phyloP scores from a whole-genome alignment of 345 rosid genomes.

The Hibiscus mutabilis region DNA sequence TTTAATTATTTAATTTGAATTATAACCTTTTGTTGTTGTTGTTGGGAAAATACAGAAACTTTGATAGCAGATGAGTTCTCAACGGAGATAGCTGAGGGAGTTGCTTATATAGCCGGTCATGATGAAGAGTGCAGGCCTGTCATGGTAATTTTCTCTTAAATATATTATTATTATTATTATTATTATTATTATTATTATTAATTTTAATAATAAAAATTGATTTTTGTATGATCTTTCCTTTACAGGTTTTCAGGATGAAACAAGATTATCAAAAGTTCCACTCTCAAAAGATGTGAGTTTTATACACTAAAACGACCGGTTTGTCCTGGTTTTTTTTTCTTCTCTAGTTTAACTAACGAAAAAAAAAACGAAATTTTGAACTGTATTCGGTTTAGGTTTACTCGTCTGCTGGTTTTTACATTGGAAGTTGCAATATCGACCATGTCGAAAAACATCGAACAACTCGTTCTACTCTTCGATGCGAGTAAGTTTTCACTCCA shows the following conservation, averaged over 20 bases:
- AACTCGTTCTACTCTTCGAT: conserved; percentile 78
- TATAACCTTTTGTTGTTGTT: background rate
- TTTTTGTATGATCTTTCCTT: background rate
- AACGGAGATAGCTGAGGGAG: conserved; percentile 70
- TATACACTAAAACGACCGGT: background rate
- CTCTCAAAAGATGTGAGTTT: conserved; percentile 71
- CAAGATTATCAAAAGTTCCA: conserved; percentile 79
- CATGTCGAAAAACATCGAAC: conserved; percentile 74
- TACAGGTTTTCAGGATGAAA: conserved; percentile 78
- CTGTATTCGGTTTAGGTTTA: conserved; percentile 33
- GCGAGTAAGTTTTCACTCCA: conserved; percentile 52
- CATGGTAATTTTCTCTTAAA: conserved; percentile 32
- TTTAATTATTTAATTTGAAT: background rate
- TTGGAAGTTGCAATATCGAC: conserved; percentile 76
- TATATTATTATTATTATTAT: background rate
- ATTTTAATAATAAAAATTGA: background rate
- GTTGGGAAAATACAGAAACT: conserved; percentile 31
- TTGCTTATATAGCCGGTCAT: conserved; percentile 81
- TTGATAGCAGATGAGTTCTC: conserved; percentile 93
- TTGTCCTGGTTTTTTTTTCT: too few species aligned
- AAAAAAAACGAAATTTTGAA: background rate
- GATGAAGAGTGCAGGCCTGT: conserved; percentile 84
- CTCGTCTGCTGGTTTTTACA: conserved; percentile 83
- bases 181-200: background rate
- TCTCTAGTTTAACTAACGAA: too few species aligned